phyloP scores from a whole-genome alignment of 2,329 filamentous ascomycete genomes.

The Dothiorella sarmentorum region DNA sequence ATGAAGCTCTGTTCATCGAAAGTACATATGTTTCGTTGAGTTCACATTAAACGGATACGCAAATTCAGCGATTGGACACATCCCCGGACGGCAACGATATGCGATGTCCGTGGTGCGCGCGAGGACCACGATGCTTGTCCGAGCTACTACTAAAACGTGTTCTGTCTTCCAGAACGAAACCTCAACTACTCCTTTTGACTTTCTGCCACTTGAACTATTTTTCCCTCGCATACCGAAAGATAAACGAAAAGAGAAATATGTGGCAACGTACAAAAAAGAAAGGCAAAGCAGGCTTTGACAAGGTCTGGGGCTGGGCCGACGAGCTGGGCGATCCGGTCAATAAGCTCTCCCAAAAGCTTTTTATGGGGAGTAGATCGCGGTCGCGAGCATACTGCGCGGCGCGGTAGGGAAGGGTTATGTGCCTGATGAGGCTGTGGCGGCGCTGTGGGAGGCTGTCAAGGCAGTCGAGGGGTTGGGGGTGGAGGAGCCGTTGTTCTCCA shows the following conservation, averaged over 20 bases:
- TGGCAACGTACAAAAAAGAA: conserved; percentile 55
- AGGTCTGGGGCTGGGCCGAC: conserved; percentile 64
- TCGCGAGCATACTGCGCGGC: too few relatives aligned
- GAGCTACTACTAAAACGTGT: neutral
- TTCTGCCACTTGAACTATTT: neutral
- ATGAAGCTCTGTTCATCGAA: neutral
- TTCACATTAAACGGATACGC: neutral
- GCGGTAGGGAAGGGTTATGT: too few relatives aligned
- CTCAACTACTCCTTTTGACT: neutral
- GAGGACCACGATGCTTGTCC: neutral
- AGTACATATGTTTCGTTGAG: too few relatives aligned
- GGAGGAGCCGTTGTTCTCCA: too few relatives aligned
- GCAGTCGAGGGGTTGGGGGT: too few relatives aligned
- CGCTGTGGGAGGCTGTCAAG: too few relatives aligned
- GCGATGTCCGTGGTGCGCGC: neutral
- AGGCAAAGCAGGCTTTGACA: conserved; percentile 68
- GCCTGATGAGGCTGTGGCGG: too few relatives aligned
- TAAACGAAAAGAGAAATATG: conserved; percentile 26
- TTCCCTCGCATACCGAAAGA: neutral
- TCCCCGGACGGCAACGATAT: neutral
- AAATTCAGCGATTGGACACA: neutral
- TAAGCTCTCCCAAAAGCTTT: conserved; percentile 53
- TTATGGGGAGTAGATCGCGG: too few relatives aligned
- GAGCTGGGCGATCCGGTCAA: conserved; percentile 76
- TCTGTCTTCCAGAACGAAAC: neutral